These are phyloP conservation scores for Colletotrichum filicis DNA, from an alignment of 2,329 filamentous ascomycete species.

Conservation along the genomic window DNA sequence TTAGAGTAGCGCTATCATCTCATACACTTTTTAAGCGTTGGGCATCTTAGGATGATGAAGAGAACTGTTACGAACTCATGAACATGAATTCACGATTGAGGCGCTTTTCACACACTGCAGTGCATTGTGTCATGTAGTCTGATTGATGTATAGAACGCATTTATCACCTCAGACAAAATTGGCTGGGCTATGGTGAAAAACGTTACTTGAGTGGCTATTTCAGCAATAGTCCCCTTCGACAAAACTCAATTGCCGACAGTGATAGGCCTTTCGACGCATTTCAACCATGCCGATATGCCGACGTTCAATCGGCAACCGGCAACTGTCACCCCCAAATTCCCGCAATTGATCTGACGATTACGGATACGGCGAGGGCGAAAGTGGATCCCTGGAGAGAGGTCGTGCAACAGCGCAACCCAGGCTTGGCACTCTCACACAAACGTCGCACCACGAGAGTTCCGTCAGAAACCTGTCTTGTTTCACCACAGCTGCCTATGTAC, in stretches of 20 bases:
- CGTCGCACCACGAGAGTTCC: background rate
- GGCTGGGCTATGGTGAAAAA: background rate
- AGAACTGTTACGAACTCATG: background rate
- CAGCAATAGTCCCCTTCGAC: background rate
- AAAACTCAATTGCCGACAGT: background rate
- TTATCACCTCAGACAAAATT: background rate
- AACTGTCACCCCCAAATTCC: background rate
- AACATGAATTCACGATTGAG: background rate
- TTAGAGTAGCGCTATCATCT: background rate
- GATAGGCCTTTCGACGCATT: background rate
- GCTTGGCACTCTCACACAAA: background rate
- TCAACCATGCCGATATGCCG: background rate
- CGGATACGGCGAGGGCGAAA: background rate
- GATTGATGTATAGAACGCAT: background rate
- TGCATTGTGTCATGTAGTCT: background rate
- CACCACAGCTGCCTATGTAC: background rate
- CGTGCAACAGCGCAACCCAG: background rate
- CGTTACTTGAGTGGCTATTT: background rate
- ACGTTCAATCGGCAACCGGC: background rate
- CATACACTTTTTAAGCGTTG: background rate
- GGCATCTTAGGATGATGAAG: background rate
- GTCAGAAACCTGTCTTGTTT: background rate
- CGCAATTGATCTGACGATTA: background rate
- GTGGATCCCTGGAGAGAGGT: background rate
- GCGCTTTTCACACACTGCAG: background rate